Base-by-base conservation (phyloP, 768 basidiomycete species). In the Auriscalpium vulgare region DNA sequence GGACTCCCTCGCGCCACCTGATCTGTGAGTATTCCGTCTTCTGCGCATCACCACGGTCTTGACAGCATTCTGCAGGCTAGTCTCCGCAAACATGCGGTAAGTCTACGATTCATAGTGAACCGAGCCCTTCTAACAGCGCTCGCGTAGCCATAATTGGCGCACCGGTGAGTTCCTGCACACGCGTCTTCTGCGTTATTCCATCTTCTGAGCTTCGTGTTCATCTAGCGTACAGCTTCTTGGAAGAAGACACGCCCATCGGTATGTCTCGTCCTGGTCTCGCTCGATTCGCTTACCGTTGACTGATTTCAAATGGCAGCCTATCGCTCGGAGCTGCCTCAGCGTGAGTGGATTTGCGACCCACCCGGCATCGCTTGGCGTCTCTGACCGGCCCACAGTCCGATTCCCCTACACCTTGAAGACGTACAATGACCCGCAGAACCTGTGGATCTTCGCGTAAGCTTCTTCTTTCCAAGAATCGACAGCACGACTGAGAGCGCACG, bases 321-420 rank as follows among this genome's bases (percentile, higher is more conserved):
- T 37, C 34, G 34, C 19, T 51, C 59, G 29, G 56, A 60, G 35
- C 56, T 49, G 58, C 66, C 57, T 66, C 68, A 47, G 17, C 53
- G 44, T 45, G 21, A 8, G 21, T 36, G 56, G 29, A 29, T 29
- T 29, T 29, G 29, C 29, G 29, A 29, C 29, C 29, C 29, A 21
- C 29, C 29, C 29, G 29, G 29, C 29, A 29, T 29, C 7, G 29
- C 58, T 38, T 57, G 29, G 44, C 29, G 56, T 59, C 29, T 29
- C 29, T 29, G 29, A 29, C 29, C 29, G 29, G 29, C 29, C 37
- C 49, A 10, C 64, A 82, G 81, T 78, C 62, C 79, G 80, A 37
- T 84, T 84, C 69, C 71, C 80, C 10, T 84, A 84, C 64, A 84
- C 83, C 1, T 68, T 66, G 47, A 79, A 81, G 23, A 85, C 82